Conservation (phyloP, 352 stramenopile species). For the Pythium brachiatum region DNA sequence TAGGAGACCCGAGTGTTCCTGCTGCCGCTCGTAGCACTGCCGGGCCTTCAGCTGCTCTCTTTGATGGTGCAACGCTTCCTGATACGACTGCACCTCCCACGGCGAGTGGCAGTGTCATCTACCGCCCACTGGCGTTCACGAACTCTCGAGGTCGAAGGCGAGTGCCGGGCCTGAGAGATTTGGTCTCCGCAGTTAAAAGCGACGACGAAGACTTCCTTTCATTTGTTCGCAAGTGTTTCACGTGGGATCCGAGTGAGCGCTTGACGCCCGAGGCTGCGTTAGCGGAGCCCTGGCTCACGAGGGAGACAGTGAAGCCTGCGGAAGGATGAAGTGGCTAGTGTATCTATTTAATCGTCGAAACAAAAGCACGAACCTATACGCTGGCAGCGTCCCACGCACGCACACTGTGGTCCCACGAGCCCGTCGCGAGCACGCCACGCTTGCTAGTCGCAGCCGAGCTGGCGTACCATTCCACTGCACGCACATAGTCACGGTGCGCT, state of each 20-base stretch:
- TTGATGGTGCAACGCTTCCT: not conserved
- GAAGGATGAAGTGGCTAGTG: constrained; percentile 3
- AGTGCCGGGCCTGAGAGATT: constrained; percentile 32
- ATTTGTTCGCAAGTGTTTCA: constrained; percentile 67
- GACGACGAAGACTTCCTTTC: constrained; percentile 55
- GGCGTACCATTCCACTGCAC: constrained; percentile 57
- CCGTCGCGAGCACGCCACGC: constrained; percentile 37
- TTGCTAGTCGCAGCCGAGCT: not conserved
- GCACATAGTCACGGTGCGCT: constrained; percentile 69
- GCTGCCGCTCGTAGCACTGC: not conserved
- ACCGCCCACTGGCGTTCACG: constrained; percentile 45
- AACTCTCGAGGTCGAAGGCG: constrained; percentile 66
- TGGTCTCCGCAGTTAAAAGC: constrained; percentile 37
- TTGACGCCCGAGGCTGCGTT: constrained; percentile 57
- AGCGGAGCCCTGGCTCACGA: constrained; percentile 47
- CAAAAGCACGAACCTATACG: constrained; percentile 14
- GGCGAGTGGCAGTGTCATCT: constrained; percentile 10
- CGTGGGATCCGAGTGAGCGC: constrained; percentile 56
- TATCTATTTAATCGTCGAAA: constrained; percentile 1
- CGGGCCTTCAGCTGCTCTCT: not conserved
- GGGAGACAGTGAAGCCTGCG: not conserved
- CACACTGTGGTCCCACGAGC: constrained; percentile 67
- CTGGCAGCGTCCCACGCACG: constrained; percentile 33
- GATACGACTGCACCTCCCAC: not conserved
- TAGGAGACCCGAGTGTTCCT: not conserved